Percentiles rank a stretch among this genome's conserved stretches.
phyloP scores from a whole-genome alignment of 345 rosid species.

The Eucalyptus camaldulensis region DNA sequence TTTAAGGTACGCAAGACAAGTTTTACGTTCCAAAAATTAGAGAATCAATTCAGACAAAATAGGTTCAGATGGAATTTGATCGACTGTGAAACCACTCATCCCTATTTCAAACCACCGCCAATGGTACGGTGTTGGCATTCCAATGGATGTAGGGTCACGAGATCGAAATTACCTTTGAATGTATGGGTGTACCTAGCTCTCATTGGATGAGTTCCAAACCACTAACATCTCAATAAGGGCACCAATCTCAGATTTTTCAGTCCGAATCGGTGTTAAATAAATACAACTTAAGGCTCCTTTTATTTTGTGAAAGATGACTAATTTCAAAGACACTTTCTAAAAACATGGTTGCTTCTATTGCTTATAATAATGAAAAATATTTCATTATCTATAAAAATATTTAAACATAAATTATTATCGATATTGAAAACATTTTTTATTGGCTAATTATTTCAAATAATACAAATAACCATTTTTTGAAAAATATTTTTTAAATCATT shows the following conservation, averaged over 20 bases:
- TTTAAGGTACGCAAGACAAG: accelerated
- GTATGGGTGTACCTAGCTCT: not conserved
- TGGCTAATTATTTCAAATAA: not conserved
- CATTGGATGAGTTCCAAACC: accelerated
- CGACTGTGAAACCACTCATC: accelerated
- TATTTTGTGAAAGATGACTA: not conserved
- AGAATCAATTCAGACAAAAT: accelerated
- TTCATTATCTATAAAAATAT: accelerated
- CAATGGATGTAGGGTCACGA: not conserved
- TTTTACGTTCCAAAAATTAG: too few species aligned
- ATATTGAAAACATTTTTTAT: not conserved
- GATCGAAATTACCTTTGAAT: not conserved
- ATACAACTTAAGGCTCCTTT: not conserved
- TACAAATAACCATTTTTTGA: accelerated
- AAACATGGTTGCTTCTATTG: accelerated
- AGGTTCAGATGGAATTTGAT: accelerated
- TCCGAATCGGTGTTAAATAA: accelerated
- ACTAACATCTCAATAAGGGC: not conserved
- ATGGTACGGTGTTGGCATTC: too few species aligned
- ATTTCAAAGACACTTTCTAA: not conserved
- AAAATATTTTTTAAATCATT: accelerated
- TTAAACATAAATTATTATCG: not conserved
- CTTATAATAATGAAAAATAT: not conserved
- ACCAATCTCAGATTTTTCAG: accelerated
- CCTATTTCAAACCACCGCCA: accelerated